phyloP scores from a whole-genome alignment of 176 grass and related monocot species.

The Aechmea fasciata region DNA sequence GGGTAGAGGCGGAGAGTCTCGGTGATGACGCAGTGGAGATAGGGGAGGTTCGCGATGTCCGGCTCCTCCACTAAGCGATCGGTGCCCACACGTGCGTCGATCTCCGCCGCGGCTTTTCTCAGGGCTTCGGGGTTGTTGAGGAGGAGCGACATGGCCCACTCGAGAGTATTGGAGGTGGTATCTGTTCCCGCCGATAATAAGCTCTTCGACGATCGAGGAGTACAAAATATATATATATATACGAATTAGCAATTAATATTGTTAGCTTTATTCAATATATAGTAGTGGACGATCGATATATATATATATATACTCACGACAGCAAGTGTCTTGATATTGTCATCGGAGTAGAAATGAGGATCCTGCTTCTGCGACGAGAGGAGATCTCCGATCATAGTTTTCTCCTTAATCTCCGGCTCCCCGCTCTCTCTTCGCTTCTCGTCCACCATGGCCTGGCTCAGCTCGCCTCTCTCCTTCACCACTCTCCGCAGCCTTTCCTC shows the following conservation, averaged over 20 bases:
- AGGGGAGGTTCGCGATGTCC: conserved; percentile 30
- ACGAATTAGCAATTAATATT: too few species aligned
- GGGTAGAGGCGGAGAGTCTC: conserved; percentile 53
- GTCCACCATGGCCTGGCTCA: conserved; percentile 46
- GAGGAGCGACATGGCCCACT: conserved; percentile 54
- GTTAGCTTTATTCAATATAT: neutral
- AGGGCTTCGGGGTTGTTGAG: conserved; percentile 34
- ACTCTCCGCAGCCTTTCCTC: conserved; percentile 28
- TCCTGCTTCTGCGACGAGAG: conserved; percentile 40
- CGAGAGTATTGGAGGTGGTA: conserved; percentile 19
- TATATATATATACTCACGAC: neutral
- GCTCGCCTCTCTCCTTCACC: conserved; percentile 27
- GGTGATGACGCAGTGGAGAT: conserved; percentile 38
- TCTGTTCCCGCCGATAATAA: conserved; percentile 25
- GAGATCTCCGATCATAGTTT: conserved; percentile 50
- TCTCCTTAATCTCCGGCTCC: conserved; percentile 25
- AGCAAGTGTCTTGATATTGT: conserved; percentile 33
- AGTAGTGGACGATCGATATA: neutral
- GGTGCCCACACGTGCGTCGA: conserved; percentile 12
- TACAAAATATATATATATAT: neutral
- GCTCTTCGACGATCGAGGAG: conserved; percentile 18
- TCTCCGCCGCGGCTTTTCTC: conserved; percentile 21
- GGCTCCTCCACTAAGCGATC: conserved; percentile 10
- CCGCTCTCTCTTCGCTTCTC: conserved; percentile 17
- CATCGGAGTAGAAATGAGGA: conserved; percentile 54